Evolutionary conservation across 2,329 filamentous ascomycete genomes (phyloP), one percentile per base, ranked within the genome.

Genomic region (Apiospora hydei): DNA sequence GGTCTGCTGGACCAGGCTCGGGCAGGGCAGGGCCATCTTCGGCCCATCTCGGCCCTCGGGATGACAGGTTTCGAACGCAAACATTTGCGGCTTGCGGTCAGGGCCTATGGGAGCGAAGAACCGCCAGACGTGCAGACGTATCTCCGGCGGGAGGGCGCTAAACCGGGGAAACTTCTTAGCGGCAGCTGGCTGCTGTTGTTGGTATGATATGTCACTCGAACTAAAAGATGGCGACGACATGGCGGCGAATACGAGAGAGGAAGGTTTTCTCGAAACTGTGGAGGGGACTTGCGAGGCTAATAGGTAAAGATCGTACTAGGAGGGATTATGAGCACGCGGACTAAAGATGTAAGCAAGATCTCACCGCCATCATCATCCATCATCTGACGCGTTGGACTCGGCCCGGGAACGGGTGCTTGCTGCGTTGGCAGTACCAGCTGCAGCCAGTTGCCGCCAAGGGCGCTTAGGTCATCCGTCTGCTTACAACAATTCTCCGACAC

Each of bases 361-460:
- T n/a, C 8, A 64, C 57, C 57, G 57, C 53, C 53, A 38, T 8
- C 26, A n/a, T n/a, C 24, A 53, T 64, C 49, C 24, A 53, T 64
- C 57, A 64, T 64, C 30, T 64, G 57, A 64, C 41, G 10, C 21
- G 51, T 13, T 57, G 26, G 26, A 8, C 8, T 34, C 6, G 26
- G 14, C 8, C 18, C 14, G 51, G 53, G 18, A 38, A 38, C 13
- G 34, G 57, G 24, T 64, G 57, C 18, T 64, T 64, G 10, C 34
- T 41, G 18, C 34, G 57, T 34, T 64, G 34, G 34, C 57, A 24
- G 49, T 21, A 16, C 7, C 30, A 38, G 53, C 57, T 64, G 57
- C 57, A 41, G 57, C 34, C 34, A 64, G 57, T 41, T 38, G 57
- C 18, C 21, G 57, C 57, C 57, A 64, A 64, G 57, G 57, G 21